Evolutionary conservation across 2,329 filamentous ascomycete genomes (phyloP).

Genomic region (Xylariaceae sp.): DNA sequence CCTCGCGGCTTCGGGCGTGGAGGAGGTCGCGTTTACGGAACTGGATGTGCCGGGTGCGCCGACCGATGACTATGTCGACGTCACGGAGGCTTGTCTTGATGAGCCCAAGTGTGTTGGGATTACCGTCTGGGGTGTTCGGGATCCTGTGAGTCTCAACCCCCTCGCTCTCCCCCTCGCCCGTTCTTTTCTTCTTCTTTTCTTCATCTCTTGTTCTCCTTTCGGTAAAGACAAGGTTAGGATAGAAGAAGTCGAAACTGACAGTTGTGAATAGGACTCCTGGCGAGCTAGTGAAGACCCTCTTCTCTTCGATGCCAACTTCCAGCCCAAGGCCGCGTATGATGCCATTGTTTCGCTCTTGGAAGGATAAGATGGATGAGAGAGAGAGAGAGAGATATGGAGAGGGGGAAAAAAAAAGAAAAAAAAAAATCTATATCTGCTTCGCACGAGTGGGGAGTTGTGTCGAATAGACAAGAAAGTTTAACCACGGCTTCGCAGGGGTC

Average conservation of each 20-base stretch:
- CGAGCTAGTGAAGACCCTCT: constrained; percentile 44
- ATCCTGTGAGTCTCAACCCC: constrained; percentile 32
- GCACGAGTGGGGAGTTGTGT: too few relatives aligned
- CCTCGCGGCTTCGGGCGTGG: constrained; percentile 40
- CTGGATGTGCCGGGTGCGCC: constrained; percentile 58
- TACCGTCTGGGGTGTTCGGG: constrained; percentile 55
- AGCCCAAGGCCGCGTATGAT: constrained; percentile 47
- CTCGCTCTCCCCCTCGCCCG: too few relatives aligned
- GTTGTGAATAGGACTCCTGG: constrained; percentile 43
- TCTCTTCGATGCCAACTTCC: constrained; percentile 48
- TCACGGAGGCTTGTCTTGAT: constrained; percentile 53
- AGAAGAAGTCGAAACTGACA: constrained; percentile 30
- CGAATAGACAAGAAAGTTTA: too few relatives aligned
- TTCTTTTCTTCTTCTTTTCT: too few relatives aligned
- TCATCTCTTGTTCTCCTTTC: too few relatives aligned
- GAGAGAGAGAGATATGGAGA: neutral
- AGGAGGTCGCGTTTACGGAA: constrained; percentile 54
- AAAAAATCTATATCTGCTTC: too few relatives aligned
- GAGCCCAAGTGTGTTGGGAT: constrained; percentile 58
- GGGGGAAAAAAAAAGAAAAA: too few relatives aligned
- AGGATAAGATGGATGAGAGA: neutral
- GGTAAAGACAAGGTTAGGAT: constrained; percentile 17
- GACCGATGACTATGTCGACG: constrained; percentile 52
- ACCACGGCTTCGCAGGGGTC: too few relatives aligned
- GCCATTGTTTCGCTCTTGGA: constrained; percentile 34